phyloP scores from a whole-genome alignment of 2,329 filamentous ascomycete genomes.

The Fusarium nodosum region DNA sequence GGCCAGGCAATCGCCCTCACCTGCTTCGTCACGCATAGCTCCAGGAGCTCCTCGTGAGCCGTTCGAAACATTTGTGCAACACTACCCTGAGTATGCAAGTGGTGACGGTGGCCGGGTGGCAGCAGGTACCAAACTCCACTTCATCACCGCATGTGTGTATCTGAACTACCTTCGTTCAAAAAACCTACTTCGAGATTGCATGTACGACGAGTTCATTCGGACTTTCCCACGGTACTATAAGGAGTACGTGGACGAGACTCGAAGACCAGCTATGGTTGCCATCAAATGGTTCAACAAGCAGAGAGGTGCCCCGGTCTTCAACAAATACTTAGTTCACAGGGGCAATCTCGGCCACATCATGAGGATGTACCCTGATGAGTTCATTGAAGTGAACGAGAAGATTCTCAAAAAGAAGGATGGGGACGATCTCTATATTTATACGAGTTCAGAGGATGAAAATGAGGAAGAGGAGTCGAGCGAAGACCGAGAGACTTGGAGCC shows the following conservation, averaged over 20 bases:
- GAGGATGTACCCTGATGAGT: conserved; percentile 53
- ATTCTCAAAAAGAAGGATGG: conserved; percentile 24
- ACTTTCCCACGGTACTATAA: conserved; percentile 60
- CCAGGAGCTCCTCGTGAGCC: conserved; percentile 42
- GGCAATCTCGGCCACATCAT: conserved; percentile 55
- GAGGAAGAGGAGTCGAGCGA: conserved; percentile 4
- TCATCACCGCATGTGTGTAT: conserved; percentile 61
- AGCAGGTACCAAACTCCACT: conserved; percentile 56
- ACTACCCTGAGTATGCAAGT: conserved; percentile 62
- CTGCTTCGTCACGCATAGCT: conserved; percentile 14
- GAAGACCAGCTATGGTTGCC: conserved; percentile 53
- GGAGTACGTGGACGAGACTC: conserved; percentile 55
- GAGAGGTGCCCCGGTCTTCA: conserved; percentile 41
- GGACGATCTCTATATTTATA: conserved; percentile 32
- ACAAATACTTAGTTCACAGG: conserved; percentile 53
- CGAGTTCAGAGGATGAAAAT: conserved; percentile 29
- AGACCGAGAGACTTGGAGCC: background rate
- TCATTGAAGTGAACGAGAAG: conserved; percentile 38
- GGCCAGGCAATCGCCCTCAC: background rate
- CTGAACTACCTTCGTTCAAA: conserved; percentile 56
- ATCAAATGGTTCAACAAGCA: conserved; percentile 59
- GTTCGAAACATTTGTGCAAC: conserved; percentile 56
- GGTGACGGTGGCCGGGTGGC: conserved; percentile 49
- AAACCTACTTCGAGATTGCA: conserved; percentile 56
- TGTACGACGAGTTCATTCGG: conserved; percentile 68